These are phyloP conservation scores for Kwoniella mangroviensis DNA, from an alignment of 768 basidiomycete species.

Conservation along the genomic window DNA sequence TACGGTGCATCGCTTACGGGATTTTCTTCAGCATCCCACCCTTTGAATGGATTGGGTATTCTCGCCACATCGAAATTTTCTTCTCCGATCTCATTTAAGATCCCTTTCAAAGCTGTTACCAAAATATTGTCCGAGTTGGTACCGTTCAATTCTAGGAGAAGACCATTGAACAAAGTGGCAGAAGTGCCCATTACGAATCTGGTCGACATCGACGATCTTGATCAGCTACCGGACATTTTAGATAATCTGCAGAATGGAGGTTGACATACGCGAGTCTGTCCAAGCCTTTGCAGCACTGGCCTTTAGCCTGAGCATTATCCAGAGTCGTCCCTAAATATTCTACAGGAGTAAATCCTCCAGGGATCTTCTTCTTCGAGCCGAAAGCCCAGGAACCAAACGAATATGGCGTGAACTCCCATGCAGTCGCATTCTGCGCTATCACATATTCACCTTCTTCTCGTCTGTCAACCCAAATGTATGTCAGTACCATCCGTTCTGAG, in stretches of 20 bases:
- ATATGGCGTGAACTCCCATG: constrained; percentile 55
- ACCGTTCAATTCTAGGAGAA: constrained; percentile 41
- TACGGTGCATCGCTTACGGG: constrained; percentile 35
- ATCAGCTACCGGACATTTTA: no score
- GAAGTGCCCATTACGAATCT: constrained; percentile 75
- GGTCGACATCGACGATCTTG: constrained; percentile 25
- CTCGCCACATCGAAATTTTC: constrained; percentile 55
- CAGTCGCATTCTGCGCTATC: constrained; percentile 52
- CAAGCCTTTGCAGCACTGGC: constrained; percentile 73
- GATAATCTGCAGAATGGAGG: neutral
- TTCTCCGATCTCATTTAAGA: constrained; percentile 44
- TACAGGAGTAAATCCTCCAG: constrained; percentile 67
- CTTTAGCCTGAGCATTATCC: constrained; percentile 64
- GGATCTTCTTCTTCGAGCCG: constrained; percentile 58
- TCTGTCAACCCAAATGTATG: constrained; percentile 11
- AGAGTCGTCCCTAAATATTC: constrained; percentile 69
- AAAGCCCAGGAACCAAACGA: constrained; percentile 56
- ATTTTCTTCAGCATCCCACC: constrained; percentile 41
- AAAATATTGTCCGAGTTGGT: constrained; percentile 34
- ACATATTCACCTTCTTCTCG: constrained; percentile 52
- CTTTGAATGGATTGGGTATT: constrained; percentile 56
- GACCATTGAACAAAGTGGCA: constrained; percentile 56
- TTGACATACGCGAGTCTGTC: constrained; percentile 63
- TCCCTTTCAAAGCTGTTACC: constrained; percentile 34
- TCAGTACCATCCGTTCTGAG: neutral